phyloP scores from a whole-genome alignment of 1,284 basidiomycete species.

The Rhodotorula sp. region DNA sequence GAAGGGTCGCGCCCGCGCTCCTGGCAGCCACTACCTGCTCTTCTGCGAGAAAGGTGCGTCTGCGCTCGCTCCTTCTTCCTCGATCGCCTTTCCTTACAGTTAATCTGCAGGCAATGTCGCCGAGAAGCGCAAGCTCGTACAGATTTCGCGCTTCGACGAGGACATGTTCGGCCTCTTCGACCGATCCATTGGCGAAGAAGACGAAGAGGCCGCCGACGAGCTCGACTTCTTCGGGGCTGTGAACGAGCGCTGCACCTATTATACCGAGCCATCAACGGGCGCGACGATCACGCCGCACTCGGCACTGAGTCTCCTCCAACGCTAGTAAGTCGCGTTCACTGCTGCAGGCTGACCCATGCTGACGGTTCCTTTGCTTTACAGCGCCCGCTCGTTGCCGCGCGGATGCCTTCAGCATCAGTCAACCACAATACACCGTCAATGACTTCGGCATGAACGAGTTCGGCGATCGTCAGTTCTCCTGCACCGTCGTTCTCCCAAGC shows the following conservation, averaged over 20 bases:
- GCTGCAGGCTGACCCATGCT: too few species aligned
- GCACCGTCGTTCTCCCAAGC: slow-evolving; percentile 9
- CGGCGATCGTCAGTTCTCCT: background rate
- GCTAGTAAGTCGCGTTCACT: slow-evolving; percentile 1
- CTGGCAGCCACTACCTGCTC: slow-evolving; percentile 15
- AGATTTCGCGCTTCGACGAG: slow-evolving; percentile 8
- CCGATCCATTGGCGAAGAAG: background rate
- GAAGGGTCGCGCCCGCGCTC: slow-evolving; percentile 12
- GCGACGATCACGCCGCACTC: slow-evolving; percentile 21
- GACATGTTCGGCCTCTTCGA: background rate
- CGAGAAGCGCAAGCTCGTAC: slow-evolving; percentile 15
- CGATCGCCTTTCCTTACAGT: background rate
- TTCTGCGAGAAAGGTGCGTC: slow-evolving; percentile 6
- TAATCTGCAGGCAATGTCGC: background rate
- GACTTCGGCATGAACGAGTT: background rate
- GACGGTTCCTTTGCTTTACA: background rate
- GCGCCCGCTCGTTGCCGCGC: slow-evolving; percentile 16
- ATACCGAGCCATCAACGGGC: slow-evolving; percentile 4
- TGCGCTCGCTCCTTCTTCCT: background rate
- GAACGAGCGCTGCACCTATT: background rate
- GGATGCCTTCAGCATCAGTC: slow-evolving; percentile 12
- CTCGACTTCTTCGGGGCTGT: slow-evolving; percentile 9
- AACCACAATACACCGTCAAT: background rate
- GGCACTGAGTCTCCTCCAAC: slow-evolving; percentile 7
- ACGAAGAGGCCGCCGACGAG: background rate